Evolutionary conservation across 306 rosid genomes (phyloP).

Genomic region (Calophaca sinica): DNA sequence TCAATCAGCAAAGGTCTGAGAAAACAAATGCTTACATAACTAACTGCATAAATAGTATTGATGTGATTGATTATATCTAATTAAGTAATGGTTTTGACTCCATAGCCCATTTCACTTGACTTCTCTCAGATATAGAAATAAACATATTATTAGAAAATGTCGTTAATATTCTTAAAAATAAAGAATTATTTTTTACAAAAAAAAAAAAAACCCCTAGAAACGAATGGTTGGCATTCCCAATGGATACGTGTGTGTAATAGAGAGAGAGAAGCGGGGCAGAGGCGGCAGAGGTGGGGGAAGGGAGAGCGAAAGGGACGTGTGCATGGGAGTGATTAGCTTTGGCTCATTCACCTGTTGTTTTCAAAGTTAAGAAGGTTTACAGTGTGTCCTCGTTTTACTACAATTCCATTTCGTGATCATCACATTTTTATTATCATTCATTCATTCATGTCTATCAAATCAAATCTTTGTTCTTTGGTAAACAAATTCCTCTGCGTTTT

Average conservation of each 20-base stretch:
- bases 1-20: not conserved
- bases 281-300: conserved; percentile 71
- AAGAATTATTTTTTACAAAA: not conserved
- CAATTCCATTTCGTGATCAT: conserved; percentile 68
- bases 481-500: not conserved
- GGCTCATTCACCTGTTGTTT: conserved; percentile 80
- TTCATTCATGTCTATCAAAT: conserved; percentile 19
- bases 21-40: not conserved
- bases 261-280: conserved; percentile 48
- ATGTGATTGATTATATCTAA: conserved; percentile 10
- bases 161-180: too few relatives aligned
- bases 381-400: conserved; percentile 67
- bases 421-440: not conserved
- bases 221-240: conserved; percentile 71
- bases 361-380: conserved; percentile 65
- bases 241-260: conserved; percentile 39
- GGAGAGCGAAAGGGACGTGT: conserved; percentile 87
- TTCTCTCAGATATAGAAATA: too few relatives aligned
- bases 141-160: not conserved
- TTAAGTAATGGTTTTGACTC: not conserved
- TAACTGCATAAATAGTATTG: conserved; percentile 11
- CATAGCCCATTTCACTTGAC: not conserved
- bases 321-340: conserved; percentile 93
- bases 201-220: conserved; percentile 19
- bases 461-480: conserved; percentile 47